phyloP scores from a whole-genome alignment of 2,329 filamentous ascomycete species.

The Venturia asperata region DNA sequence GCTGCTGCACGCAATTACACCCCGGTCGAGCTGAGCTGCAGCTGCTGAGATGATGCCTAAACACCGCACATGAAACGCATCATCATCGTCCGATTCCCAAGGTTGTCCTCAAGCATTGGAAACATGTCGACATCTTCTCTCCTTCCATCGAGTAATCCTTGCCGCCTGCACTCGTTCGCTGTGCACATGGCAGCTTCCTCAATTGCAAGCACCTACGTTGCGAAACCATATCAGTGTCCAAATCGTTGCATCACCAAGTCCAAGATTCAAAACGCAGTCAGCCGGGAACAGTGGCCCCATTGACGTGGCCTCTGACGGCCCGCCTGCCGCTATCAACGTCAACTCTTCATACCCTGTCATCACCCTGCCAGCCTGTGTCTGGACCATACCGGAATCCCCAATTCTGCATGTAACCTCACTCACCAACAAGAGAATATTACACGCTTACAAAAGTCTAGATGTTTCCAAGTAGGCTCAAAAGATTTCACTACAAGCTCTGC shows the following conservation, averaged over 20 bases:
- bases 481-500: too few species aligned
- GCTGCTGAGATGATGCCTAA: background rate
- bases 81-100: background rate
- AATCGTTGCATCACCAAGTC: background rate
- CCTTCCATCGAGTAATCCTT: background rate
- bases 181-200: background rate
- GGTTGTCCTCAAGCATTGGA: background rate
- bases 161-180: background rate
- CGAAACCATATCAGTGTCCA: background rate
- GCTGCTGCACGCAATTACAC: background rate
- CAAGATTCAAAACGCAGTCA: background rate
- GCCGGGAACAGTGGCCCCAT: background rate
- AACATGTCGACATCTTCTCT: background rate
- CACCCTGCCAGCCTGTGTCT: background rate
- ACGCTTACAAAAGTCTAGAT: background rate
- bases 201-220: background rate
- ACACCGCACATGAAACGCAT: background rate
- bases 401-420: background rate
- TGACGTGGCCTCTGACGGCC: background rate
- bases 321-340: background rate
- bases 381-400: background rate
- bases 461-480: too few species aligned
- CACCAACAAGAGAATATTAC: background rate
- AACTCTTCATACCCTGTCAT: background rate
- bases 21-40: constrained; percentile 5